Evolutionary conservation across 1,284 basidiomycete species (phyloP), one percentile per base, ranked within the genome.

Genomic region (Golubevia pallescens): DNA sequence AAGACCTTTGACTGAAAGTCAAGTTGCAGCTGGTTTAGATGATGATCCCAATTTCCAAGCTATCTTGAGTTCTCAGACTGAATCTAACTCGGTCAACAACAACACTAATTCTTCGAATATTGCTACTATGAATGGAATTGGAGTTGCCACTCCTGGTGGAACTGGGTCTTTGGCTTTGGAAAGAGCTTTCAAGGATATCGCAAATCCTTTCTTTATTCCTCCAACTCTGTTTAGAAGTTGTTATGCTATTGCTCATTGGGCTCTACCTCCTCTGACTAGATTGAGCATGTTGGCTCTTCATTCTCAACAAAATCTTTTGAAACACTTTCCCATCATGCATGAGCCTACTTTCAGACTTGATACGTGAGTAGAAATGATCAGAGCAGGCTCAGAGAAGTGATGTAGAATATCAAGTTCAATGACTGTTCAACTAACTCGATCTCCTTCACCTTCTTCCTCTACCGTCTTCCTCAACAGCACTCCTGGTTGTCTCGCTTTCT

Each of bases 321-420:
- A 79, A 60, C 77, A 79, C 57, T 75, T 79, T 21, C 75, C 77
- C 13, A 69, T 79, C 28, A 24, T 79, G 1, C 77, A 79, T 60
- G 77, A 79, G 64, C 77, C 77, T 7, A 79, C 77, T 20, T 79
- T 79, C 63, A 73, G 77, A 42, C 66, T 79, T 48, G 75, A 76
- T 42, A 76, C 73, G 3, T 56, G 20, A 56, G 24, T 21, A 28
- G n/a, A n/a, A n/a, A n/a, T n/a, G n/a, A n/a, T n/a, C n/a, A n/a
- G n/a, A n/a, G n/a, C n/a, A n/a, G n/a, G n/a, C n/a, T n/a, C n/a
- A n/a, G n/a, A n/a, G n/a, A n/a, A n/a, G n/a, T n/a, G n/a, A n/a
- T n/a, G n/a, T n/a, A n/a, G n/a, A n/a, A n/a, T n/a, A n/a, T n/a
- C n/a, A n/a, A n/a, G n/a, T n/a, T n/a, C n/a, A n/a, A n/a, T n/a